Base-by-base conservation (phyloP, 495 filamentous ascomycete species). In the Penicillium soppii region DNA sequence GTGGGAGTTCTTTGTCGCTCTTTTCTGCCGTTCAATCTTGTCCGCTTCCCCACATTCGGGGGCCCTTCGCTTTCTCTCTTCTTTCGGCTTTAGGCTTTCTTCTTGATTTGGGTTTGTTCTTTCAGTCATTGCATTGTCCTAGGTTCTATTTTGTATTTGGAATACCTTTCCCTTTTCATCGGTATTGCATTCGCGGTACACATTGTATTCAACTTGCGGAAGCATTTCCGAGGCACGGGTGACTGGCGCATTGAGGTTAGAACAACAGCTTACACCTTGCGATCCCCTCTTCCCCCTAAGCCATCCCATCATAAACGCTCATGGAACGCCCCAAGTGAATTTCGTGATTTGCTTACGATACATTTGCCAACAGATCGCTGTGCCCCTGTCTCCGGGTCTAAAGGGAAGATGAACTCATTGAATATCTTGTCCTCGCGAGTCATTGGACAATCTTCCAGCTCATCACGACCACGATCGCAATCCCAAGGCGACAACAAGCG, bases 321-420 rank as follows among this genome's bases (percentile, higher is more conserved):
- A 63, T 60, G 59, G 59, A 25, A 56, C 40, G 26, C 37, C 23
- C 16, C 29, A 57, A 53, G 52, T 52, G 48, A 35, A 43, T 59
- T 56, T 60, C 60, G 67, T 67, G 56, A 64, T 47, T 58, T 23
- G 43, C 65, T 59, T 56, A 63, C 54, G 38, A 50, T 47, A 42
- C 49, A 27, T 40, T 38, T 50, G 41, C 55, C 43, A 47, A 44
- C 61, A 67, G 71, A 75, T 59, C 63, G 59, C 55, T 65, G 66
- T 59, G 73, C 70, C 57, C 62, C 61, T 62, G 61, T 70, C 65
- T 66, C 72, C 71, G 71, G 83, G 78, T 74, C 68, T 65, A 59
- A 61, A 63, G 61, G 65, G 75, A 91, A 85, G 75, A 98, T 98
- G 92, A 97, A 97, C 86, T 95, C 92, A 63, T 75, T 97, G 77